These are phyloP conservation scores for Monilinia aucupariae DNA, from an alignment of 2,329 filamentous ascomycete genomes.

Conservation along the genomic window DNA sequence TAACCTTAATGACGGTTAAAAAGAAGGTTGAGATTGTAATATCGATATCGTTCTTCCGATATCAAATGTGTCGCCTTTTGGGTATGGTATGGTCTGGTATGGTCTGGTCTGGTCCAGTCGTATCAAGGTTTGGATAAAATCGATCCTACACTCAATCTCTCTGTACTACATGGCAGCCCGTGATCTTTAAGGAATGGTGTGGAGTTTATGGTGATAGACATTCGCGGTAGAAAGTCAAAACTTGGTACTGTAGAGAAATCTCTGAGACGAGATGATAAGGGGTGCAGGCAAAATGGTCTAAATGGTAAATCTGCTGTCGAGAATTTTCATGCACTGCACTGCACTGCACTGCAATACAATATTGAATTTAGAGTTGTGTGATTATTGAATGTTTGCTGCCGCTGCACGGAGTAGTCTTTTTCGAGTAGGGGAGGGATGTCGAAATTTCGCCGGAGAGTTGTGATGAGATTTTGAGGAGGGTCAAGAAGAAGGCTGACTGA, in stretches of 20 bases:
- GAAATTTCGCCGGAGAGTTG: slow-evolving; percentile 1
- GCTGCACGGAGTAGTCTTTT: neutral
- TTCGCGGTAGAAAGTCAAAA: slow-evolving; percentile 18
- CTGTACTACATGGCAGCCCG: slow-evolving; percentile 29
- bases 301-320: neutral
- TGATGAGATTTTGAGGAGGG: neutral
- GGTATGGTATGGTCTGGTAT: neutral
- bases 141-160: slow-evolving; percentile 21
- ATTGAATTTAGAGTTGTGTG: neutral
- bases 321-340: neutral
- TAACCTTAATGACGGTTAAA: neutral
- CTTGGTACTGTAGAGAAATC: neutral
- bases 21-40: neutral
- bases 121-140: slow-evolving; percentile 22
- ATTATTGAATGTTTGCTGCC: neutral
- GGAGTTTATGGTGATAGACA: slow-evolving; percentile 18
- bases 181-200: slow-evolving; percentile 22
- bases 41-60: neutral
- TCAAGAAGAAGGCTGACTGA: slow-evolving; percentile 13
- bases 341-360: neutral
- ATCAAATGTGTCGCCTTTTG: neutral
- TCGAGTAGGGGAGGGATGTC: neutral
- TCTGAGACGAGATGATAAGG: slow-evolving; percentile 8
- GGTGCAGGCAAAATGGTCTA: too few species aligned
- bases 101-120: neutral